Percentiles rank a stretch among this genome's conserved stretches.
These are phyloP conservation scores for Trichoderma citrinoviride DNA, from an alignment of 2,329 filamentous ascomycete genomes.

Conservation along the genomic window DNA sequence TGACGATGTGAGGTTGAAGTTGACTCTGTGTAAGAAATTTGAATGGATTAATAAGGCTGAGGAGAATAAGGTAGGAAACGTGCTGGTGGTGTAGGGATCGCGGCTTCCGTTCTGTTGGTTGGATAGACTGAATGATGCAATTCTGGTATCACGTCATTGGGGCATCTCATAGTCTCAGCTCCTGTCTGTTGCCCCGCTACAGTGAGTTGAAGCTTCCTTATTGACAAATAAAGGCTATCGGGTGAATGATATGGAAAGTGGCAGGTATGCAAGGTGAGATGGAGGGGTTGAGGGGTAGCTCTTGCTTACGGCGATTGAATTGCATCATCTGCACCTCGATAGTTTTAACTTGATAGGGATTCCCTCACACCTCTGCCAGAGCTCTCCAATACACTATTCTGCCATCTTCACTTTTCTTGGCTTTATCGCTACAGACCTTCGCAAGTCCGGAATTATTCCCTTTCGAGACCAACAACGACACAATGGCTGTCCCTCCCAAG, in stretches of 20 bases:
- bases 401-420: conserved; percentile 23
- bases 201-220: neutral
- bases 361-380: neutral
- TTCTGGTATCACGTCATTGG: conserved; percentile 13
- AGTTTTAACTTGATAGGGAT: too few species aligned
- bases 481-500: conserved; percentile 74
- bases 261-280: neutral
- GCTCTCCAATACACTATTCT: neutral
- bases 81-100: neutral
- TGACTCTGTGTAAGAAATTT: neutral
- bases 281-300: conserved; percentile 6
- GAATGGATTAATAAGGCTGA: neutral
- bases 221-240: too few species aligned
- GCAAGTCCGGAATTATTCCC: too few species aligned
- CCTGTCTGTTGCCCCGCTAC: conserved; percentile 1
- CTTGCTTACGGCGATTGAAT: neutral
- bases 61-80: too few species aligned
- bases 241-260: neutral
- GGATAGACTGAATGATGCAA: conserved; percentile 7
- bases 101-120: neutral
- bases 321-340: neutral
- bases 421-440: neutral
- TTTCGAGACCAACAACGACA: neutral
- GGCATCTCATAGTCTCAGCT: neutral
- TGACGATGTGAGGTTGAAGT: too few species aligned